Evolutionary conservation across 2,329 filamentous ascomycete genomes (phyloP), one percentile per base, ranked within the genome.

Genomic region (Clarireedia paspali): DNA sequence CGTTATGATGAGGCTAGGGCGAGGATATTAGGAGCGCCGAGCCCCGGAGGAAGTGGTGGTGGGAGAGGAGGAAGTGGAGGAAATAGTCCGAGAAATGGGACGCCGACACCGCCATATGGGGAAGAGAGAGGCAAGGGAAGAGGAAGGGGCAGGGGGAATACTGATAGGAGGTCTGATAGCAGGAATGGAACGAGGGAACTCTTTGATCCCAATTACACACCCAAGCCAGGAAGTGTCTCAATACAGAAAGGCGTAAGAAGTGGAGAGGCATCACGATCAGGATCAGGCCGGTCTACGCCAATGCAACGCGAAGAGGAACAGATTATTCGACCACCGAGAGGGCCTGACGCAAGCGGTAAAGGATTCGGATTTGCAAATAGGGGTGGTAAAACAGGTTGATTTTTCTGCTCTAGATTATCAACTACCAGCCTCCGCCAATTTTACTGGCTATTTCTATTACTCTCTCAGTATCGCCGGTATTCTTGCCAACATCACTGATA

Each of bases 391-490:
- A 70, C 66, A 54, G 68, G 71, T 70, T 78, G 74, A 78, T 62
- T 64, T 34, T 60, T 70, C 63, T 66, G 59, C 63, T 62, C 61
- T 67, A 66, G 59, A 70, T 20, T 78, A 97, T 92, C 94, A 99
- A 30, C 94, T 94, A 97, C 94, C 94, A 99, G 24, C 94, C 94
- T 53, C 94, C 94, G 53, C 91, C 94, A 64, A 91, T 88, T 72
- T 91, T 94, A 55, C 90, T 86, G 47, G 92, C 92, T 67, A 99
- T 77, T 67, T 94, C 90, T 57, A 91, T 87, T 42, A 96, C 91
- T 58, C 85, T 82, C 67, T 95, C 88, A 45, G 88, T 86, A 68
- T 91, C 87, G 58, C 78, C 76, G 71, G 76, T 67, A 70, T 80
- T 74, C 74, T 94, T 95, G 50, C 94, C 94, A 45, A 99, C 90